A percentile compares a stretch with the other conserved stretches of the same genome.
Evolutionary conservation across 208 protist species (phyloP).

Genomic region (Crithidia mellificae): DNA sequence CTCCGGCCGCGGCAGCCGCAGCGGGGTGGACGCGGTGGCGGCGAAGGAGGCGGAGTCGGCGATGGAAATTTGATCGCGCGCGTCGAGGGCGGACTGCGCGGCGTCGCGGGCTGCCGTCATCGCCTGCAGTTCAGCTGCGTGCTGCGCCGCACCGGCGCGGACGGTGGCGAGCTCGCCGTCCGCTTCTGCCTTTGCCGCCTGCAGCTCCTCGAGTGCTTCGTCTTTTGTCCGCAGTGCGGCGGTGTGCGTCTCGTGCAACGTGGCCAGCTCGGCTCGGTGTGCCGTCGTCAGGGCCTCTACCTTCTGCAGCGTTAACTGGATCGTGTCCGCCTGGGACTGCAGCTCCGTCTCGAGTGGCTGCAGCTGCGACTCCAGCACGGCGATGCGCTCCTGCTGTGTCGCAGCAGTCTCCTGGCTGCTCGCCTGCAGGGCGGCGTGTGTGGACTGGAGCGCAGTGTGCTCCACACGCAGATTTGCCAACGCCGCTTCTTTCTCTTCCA

Average conservation of each 20-base stretch:
- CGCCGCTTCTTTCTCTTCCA: neutral
- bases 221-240: constrained; percentile 8
- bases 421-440: constrained; percentile 15
- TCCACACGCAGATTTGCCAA: constrained; percentile 12
- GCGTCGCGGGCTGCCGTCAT: constrained; percentile 12
- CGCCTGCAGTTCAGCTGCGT: neutral
- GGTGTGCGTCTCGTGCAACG: constrained; percentile 2
- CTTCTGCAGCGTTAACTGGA: constrained; percentile 15
- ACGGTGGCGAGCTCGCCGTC: constrained; percentile 8
- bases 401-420: constrained; percentile 9
- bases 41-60: constrained; percentile 2
- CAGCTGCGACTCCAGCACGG: constrained; percentile 19
- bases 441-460: constrained; percentile 6
- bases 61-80: neutral
- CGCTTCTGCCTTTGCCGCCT: constrained; percentile 3
- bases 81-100: constrained; percentile 1
- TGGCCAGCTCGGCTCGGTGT: constrained; percentile 12
- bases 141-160: constrained; percentile 7
- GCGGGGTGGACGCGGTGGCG: constrained; percentile 1
- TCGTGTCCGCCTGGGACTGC: constrained; percentile 16
- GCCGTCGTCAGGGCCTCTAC: constrained; percentile 15
- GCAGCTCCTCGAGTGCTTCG: neutral
- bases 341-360: constrained; percentile 17
- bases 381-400: constrained; percentile 15
- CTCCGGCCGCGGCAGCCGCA: neutral